phyloP scores from a whole-genome alignment of 106 monocot species.

The Hemerocallis citrina region DNA sequence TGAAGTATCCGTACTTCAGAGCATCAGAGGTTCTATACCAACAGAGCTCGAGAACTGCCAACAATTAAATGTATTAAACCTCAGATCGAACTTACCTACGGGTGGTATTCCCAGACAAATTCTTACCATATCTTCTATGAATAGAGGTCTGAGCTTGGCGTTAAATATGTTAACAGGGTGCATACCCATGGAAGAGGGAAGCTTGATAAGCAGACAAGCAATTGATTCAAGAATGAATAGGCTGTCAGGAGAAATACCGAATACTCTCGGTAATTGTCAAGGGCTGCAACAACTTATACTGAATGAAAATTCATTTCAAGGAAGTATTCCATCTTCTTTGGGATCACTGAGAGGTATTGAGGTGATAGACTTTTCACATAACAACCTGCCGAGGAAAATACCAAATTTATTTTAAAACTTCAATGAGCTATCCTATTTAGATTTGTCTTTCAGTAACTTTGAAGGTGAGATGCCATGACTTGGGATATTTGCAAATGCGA shows the following conservation, averaged over 20 bases:
- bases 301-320: conserved; percentile 1
- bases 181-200: conserved; percentile 2
- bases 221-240: conserved; percentile 1
- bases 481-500: neutral
- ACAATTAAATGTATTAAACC: neutral
- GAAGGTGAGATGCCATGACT: conserved; percentile 1
- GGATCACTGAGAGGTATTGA: conserved; percentile 2
- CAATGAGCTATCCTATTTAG: neutral
- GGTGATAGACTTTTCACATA: conserved; percentile 7
- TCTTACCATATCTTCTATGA: neutral
- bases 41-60: neutral
- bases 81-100: neutral
- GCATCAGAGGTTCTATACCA: too few species aligned
- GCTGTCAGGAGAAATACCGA: conserved; percentile 4
- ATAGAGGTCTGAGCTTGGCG: neutral
- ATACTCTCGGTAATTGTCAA: neutral
- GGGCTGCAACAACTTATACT: neutral
- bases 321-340: conserved; percentile 11
- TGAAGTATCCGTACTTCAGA: too few species aligned
- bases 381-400: neutral
- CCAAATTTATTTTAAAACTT: conserved; percentile 1
- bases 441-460: conserved; percentile 21
- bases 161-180: neutral
- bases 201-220: neutral
- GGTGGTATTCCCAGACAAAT: neutral